A percentile compares a stretch with the other conserved stretches of the same genome.
These are phyloP conservation scores for Blastobotrys apis DNA, from an alignment of 1,139 yeast species.

Conservation along the genomic window DNA sequence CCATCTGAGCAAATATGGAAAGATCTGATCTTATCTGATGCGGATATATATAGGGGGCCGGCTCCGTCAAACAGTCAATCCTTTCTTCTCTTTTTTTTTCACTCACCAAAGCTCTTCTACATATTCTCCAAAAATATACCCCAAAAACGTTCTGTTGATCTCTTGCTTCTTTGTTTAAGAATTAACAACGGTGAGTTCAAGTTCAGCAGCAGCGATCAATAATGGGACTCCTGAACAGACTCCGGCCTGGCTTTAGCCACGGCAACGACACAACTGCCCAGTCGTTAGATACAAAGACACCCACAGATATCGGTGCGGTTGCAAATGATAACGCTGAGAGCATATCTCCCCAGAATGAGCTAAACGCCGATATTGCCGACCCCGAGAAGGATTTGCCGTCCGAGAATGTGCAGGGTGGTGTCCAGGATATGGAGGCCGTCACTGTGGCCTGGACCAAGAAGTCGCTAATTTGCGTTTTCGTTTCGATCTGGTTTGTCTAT, in stretches of 20 bases:
- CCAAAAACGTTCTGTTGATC: too few species aligned
- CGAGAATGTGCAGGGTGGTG: constrained; percentile 11
- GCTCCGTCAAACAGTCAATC: not conserved
- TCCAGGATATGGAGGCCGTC: constrained; percentile 16
- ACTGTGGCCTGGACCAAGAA: constrained; percentile 15
- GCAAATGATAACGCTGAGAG: not conserved
- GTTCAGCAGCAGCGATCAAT: too few species aligned
- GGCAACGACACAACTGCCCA: not conserved
- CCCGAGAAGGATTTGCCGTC: constrained; percentile 1
- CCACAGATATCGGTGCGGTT: not conserved
- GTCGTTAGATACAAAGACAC: not conserved
- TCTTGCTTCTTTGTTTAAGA: too few species aligned
- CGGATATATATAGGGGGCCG: not conserved
- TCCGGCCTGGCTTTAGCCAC: not conserved
- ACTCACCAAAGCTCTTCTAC: not conserved
- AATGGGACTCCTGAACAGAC: not conserved
- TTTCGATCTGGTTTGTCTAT: constrained; percentile 13
- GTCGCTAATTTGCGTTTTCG: constrained; percentile 20
- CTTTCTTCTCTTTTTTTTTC: not conserved
- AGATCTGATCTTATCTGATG: not conserved
- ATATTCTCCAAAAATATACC: too few species aligned
- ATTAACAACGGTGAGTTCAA: too few species aligned
- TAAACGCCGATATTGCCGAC: not conserved
- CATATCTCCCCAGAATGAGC: not conserved
- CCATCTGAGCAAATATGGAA: not conserved